These are phyloP conservation scores for Sugiyamaella smithiae DNA, from an alignment of 805 yeast species.

Conservation along the genomic window DNA sequence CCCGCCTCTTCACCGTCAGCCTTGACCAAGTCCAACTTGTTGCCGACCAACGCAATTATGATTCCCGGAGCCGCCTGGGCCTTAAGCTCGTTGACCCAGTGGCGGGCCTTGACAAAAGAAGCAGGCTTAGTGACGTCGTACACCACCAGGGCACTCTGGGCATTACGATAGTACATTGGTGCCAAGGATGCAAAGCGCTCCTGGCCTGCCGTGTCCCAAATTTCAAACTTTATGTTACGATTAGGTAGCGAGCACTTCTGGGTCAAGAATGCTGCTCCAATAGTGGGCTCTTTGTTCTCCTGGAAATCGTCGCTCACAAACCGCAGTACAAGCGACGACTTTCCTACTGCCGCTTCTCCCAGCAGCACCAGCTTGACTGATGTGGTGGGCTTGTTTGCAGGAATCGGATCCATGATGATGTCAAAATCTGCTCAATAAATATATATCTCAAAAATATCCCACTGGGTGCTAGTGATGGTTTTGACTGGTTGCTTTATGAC, in stretches of 20 bases:
- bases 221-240: constrained; percentile 74
- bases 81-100: constrained; percentile 95
- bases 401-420: constrained; percentile 15
- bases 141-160: constrained; percentile 94
- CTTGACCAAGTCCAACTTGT: constrained; percentile 72
- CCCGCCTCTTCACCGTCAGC: constrained; percentile 29
- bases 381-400: constrained; percentile 47
- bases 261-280: constrained; percentile 96
- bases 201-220: constrained; percentile 93
- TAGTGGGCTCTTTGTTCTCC: constrained; percentile 95
- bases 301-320: constrained; percentile 95
- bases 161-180: constrained; percentile 96
- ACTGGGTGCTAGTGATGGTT: too few relatives aligned
- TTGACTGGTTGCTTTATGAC: too few relatives aligned
- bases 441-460: too few relatives aligned
- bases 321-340: constrained; percentile 85
- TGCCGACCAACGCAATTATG: constrained; percentile 90
- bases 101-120: constrained; percentile 91
- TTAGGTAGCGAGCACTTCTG: constrained; percentile 88
- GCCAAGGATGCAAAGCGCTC: constrained; percentile 95
- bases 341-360: constrained; percentile 98
- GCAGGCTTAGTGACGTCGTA: constrained; percentile 95
- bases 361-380: constrained; percentile 85
- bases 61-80: constrained; percentile 94
- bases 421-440: too few relatives aligned